phyloP scores from a whole-genome alignment of 768 basidiomycete genomes.

The Leccinellum albellum region DNA sequence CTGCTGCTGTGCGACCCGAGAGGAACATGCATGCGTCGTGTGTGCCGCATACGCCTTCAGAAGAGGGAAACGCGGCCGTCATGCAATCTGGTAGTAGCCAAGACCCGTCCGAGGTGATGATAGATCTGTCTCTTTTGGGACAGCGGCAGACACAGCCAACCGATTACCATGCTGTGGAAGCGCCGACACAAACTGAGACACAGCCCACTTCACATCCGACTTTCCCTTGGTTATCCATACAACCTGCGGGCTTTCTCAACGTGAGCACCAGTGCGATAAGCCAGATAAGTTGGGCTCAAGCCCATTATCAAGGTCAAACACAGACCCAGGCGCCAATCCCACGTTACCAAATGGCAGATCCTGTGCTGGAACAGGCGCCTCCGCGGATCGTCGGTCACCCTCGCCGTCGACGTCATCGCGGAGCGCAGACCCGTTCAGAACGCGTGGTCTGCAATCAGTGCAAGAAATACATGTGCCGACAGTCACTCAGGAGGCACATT shows the following conservation, averaged over 20 bases:
- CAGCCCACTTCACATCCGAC: neutral
- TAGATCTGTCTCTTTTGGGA: neutral
- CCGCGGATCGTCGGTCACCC: neutral
- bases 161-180: slow-evolving; percentile 20
- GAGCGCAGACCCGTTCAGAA: neutral
- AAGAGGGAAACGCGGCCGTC: neutral
- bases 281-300: neutral
- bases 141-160: neutral
- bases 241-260: neutral
- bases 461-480: slow-evolving; percentile 10
- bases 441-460: slow-evolving; percentile 6
- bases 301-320: neutral
- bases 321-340: neutral
- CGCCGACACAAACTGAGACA: slow-evolving; percentile 9
- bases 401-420: neutral
- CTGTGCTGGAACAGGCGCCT: slow-evolving; percentile 2
- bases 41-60: slow-evolving; percentile 1
- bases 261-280: neutral
- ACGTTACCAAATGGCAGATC: neutral
- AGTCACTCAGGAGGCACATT: slow-evolving; percentile 18
- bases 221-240: neutral
- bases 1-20: neutral
- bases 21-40: neutral
- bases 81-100: neutral
- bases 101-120: slow-evolving; percentile 10